Conservation (phyloP, 768 basidiomycete genomes). For the Suillus brevipes region DNA sequence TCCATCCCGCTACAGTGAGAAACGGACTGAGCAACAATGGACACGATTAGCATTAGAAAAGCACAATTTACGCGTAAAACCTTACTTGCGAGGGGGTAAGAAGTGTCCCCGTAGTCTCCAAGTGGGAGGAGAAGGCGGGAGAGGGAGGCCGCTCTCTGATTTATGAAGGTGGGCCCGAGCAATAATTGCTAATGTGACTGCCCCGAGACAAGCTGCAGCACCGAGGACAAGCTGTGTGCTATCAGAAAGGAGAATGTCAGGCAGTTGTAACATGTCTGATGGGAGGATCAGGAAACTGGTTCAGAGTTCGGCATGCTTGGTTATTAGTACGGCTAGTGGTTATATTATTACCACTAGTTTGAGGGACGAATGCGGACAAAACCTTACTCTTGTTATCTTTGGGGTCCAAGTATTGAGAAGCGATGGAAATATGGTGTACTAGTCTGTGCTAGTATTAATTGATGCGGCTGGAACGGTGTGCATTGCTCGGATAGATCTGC, state of each 20-base stretch:
- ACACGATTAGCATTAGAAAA: neutral
- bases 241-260: neutral
- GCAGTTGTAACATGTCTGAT: too few relatives aligned
- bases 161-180: neutral
- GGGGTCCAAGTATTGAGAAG: too few relatives aligned
- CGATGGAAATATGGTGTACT: too few relatives aligned
- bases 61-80: neutral
- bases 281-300: too few relatives aligned
- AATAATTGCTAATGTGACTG: neutral
- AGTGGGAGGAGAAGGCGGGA: neutral
- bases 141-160: neutral
- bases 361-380: too few relatives aligned
- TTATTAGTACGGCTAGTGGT: too few relatives aligned
- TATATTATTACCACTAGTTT: too few relatives aligned
- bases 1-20: neutral
- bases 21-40: neutral
- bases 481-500: conserved; percentile 21
- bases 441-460: too few relatives aligned
- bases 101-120: neutral
- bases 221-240: neutral
- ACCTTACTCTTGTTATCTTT: too few relatives aligned
- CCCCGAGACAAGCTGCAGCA: neutral
- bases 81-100: neutral
- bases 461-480: conserved; percentile 22
- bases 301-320: too few relatives aligned